Evolutionary conservation across 305 asterid genomes (phyloP), one percentile per base, ranked within the genome.

Genomic region (Petunia hybrid): DNA sequence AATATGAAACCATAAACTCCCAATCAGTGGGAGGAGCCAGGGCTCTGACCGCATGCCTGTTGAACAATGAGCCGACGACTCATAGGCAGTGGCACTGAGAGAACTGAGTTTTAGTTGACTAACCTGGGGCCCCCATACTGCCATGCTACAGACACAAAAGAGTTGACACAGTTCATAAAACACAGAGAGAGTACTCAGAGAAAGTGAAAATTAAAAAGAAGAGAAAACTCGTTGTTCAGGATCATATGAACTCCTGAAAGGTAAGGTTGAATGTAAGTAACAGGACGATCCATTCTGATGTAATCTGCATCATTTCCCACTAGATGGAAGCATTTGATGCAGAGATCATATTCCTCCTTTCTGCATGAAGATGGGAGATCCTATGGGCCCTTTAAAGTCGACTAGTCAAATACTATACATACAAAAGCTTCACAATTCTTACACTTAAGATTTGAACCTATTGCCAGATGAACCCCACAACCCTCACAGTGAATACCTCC

Each of bases 401-500:
- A 53, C 76, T 38, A 79, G 64, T 16, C 40, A 51, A 79, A 51
- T 4, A 66, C 16, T 22, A 36, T 12, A 66, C 8, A 31, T 40
- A 66, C 39, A 67, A 70, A 65, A 66, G 12, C 31, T 70, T 45
- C 36, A 51, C 16, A 14, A 42, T 71, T 80, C 98, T 91, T 88
- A 95, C 99, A 89, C 91, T 91, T 83, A 88, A 3, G 99, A 96
- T 88, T 93, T 96, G 88, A 92, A 96, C 87, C 98, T 89, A 22
- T 95, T 91, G 68, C 99, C 99, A 83, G 99, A 74, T 90, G 89
- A 60, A 87, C 85, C 10, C 95, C 94, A 80, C 98, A 96, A 51
- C 95, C 91, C 85, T 94, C 98, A 41, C 99, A 96, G 13, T 87
- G 86, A 79, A 96, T 90, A n/a, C 98, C 97, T 1, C 87, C 85